A percentile compares a stretch with the other conserved stretches of the same genome.
Evolutionary conservation across 345 rosid species (phyloP).

Genomic region (Cardamine occulta): DNA sequence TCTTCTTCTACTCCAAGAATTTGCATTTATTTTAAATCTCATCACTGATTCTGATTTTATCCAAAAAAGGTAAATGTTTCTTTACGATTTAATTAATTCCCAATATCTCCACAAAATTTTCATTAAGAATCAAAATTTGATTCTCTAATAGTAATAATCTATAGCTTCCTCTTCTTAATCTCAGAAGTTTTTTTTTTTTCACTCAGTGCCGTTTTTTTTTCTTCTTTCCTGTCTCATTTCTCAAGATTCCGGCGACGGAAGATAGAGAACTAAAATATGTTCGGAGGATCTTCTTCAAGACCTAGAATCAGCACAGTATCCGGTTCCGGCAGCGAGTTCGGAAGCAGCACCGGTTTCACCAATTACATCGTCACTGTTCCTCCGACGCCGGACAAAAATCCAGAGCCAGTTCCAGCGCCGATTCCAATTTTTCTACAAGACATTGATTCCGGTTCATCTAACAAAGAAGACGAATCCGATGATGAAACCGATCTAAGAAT

Average conservation of each 20-base stretch:
- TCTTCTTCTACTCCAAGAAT: background rate
- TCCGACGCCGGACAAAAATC: constrained; percentile 68
- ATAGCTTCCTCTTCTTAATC: background rate
- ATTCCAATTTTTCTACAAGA: constrained; percentile 38
- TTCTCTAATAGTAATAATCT: background rate
- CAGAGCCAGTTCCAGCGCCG: constrained; percentile 45
- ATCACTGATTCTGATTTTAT: constrained; percentile 23
- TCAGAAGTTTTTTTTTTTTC: background rate
- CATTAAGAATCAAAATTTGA: background rate
- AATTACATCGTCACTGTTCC: constrained; percentile 62
- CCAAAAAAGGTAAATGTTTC: constrained; percentile 18
- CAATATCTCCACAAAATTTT: constrained; percentile 8
- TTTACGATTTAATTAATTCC: constrained; percentile 2
- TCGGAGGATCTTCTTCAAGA: constrained; percentile 36
- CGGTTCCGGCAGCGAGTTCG: constrained; percentile 54
- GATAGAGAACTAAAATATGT: constrained; percentile 39
- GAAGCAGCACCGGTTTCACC: constrained; percentile 43
- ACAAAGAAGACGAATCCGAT: constrained; percentile 42
- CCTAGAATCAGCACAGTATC: constrained; percentile 52
- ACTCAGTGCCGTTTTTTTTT: constrained; percentile 9
- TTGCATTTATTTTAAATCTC: background rate
- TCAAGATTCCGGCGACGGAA: constrained; percentile 26
- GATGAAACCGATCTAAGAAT: constrained; percentile 39
- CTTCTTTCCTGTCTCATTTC: background rate
- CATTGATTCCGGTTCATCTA: constrained; percentile 44